A percentile compares a stretch with the other conserved stretches of the same genome.
These are phyloP conservation scores for Pontederia paniculata DNA, from an alignment of 176 grass and related monocot genomes.

Conservation along the genomic window DNA sequence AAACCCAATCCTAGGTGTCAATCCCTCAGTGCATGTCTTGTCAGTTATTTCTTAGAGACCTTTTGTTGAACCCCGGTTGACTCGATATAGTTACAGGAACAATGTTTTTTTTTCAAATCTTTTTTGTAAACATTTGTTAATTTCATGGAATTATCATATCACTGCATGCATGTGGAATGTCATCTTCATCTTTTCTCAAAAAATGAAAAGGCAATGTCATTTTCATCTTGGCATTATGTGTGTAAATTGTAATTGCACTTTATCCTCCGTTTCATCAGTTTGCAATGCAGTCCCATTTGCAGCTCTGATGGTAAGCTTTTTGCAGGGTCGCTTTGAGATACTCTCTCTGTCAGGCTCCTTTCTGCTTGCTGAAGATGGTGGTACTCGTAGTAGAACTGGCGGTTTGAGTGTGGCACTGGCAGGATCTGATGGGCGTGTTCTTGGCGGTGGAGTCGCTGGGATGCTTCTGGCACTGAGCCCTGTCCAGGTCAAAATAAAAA, in stretches of 20 bases:
- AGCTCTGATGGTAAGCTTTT: conserved; percentile 1
- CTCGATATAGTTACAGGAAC: too few species aligned
- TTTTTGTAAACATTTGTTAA: too few species aligned
- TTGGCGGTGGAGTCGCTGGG: conserved; percentile 91
- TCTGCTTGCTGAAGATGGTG: conserved; percentile 82
- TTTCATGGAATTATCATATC: too few species aligned
- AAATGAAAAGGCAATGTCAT: too few species aligned
- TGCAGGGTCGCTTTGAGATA: conserved; percentile 96
- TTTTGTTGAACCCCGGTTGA: too few species aligned
- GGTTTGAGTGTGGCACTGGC: conserved; percentile 83
- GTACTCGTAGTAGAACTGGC: conserved; percentile 83
- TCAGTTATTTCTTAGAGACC: too few species aligned
- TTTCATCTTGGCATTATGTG: background rate
- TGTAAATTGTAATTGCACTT: background rate
- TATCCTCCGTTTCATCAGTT: background rate
- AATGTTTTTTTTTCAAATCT: too few species aligned
- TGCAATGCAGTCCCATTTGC: background rate
- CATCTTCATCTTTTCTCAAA: too few species aligned
- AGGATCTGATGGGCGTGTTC: conserved; percentile 90
- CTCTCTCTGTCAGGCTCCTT: conserved; percentile 96
- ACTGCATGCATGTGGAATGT: too few species aligned
- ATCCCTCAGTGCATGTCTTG: too few species aligned
- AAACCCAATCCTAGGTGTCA: too few species aligned
- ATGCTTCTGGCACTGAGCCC: conserved; percentile 82
- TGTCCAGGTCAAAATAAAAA: conserved; percentile 48